Evolutionary conservation across 2,329 filamentous ascomycete species (phyloP), one percentile per base, ranked within the genome.

Genomic region (Westerdykella aurantiaca): DNA sequence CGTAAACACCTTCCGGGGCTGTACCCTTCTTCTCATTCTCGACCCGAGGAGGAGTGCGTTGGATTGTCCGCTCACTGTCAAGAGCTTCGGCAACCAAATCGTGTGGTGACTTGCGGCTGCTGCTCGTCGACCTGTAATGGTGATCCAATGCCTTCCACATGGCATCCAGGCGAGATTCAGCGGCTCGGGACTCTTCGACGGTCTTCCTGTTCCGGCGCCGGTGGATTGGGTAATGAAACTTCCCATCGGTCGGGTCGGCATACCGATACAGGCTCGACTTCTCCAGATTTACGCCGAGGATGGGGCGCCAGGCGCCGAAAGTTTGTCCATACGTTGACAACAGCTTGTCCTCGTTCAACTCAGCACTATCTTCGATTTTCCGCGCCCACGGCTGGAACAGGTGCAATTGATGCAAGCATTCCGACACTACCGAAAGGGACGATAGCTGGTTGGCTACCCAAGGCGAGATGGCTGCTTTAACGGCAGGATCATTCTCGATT

Each of bases 41-140:
- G 22, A 68, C 51, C 74, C 76, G 80, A 11, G 70, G 64, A 1
- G 70, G 62, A 0, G 75, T 80, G n/a, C 77, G 67, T 23, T 71
- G 69, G 6, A 80, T 51, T 1, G 48, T 52, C 4, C 70, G 69
- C 41, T 48, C 48, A 37, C 43, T 53, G 18, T 1, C 63, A 14
- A 33, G 64, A 54, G n/a, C 60, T 60, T 46, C 37, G 17, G 31
- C 34, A 12, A 55, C 18, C 22, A 46, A 9, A 21, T 45, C 49
- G 16, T 49, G 44, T n/a, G 43, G 41, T 18, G 45, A 48, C 31
- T 39, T 52, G n/a, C 16, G 35, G 12, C 34, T 33, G 10, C 14
- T 18, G 34, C 43, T 46, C 13, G 21, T 40, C 18, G 18, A 21
- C 22, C 42, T 38, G 23, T 42, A 46, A 23, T 51, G 22, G 2